Percentiles rank a stretch among this genome's conserved stretches.
Conservation (phyloP, 2,329 filamentous ascomycete genomes). For the Capronia epimyces region DNA sequence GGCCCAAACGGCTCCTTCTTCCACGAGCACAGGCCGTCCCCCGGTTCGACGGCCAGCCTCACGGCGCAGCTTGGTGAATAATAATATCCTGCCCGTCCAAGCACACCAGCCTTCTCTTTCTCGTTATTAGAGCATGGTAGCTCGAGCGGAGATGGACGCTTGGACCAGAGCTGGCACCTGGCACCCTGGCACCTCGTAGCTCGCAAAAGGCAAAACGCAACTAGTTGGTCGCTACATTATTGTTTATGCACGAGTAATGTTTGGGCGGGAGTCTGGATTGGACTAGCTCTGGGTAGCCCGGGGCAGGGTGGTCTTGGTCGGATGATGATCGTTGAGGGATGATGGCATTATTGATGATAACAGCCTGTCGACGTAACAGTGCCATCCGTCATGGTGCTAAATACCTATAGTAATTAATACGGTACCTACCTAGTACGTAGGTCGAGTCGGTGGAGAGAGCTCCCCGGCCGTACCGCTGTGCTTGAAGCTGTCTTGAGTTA, state of each 20-base stretch:
- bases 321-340: not conserved
- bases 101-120: no score
- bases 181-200: no score
- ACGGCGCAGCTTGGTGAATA: conserved; percentile 2
- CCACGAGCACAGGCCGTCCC: not conserved
- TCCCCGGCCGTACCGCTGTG: no score
- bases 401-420: no score
- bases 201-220: not conserved
- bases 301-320: not conserved
- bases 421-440: not conserved
- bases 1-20: not conserved
- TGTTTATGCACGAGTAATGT: not conserved
- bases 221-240: not conserved
- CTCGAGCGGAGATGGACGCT: not conserved
- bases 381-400: not conserved
- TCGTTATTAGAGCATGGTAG: no score
- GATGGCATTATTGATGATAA: not conserved
- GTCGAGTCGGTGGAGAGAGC: not conserved
- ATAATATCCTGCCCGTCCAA: no score
- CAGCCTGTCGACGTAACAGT: not conserved
- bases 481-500: not conserved
- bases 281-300: not conserved
- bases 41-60: not conserved
- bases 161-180: not conserved
- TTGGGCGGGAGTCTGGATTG: not conserved